These are phyloP conservation scores for Wickerhamiella australiensis DNA, from an alignment of 805 yeast species.

Conservation along the genomic window DNA sequence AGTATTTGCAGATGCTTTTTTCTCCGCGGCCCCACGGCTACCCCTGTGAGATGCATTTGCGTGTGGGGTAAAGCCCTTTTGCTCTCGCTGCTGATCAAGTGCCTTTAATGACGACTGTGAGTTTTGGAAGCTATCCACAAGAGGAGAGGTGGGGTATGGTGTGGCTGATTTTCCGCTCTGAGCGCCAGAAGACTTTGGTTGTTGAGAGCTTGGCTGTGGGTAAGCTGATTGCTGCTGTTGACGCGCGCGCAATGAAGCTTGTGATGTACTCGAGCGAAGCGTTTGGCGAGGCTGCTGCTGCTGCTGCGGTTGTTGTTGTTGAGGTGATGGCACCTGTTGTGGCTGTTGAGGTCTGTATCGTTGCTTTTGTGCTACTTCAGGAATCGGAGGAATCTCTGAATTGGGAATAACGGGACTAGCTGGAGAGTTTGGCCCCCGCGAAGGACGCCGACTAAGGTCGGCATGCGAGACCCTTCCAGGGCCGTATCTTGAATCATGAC, in stretches of 20 bases:
- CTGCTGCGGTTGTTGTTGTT: constrained; percentile 2
- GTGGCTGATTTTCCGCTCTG: background rate
- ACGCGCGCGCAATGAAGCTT: background rate
- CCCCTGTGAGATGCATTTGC: background rate
- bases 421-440: constrained; percentile 5
- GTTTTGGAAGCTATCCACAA: background rate
- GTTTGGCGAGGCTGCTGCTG: background rate
- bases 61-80: background rate
- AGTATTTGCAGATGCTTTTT: background rate
- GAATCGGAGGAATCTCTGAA: background rate
- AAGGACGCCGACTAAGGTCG: constrained; percentile 1
- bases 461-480: constrained; percentile 2
- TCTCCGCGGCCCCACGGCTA: background rate
- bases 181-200: background rate
- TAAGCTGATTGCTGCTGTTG: background rate
- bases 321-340: background rate
- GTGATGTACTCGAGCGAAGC: background rate
- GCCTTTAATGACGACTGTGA: background rate
- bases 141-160: background rate
- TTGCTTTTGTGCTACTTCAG: background rate
- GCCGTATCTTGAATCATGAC: constrained; percentile 2
- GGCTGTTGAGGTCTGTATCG: constrained; percentile 3
- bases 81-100: background rate
- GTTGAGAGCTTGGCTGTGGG: background rate
- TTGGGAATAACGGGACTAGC: background rate